These are phyloP conservation scores for Daldinia decipiens DNA, from an alignment of 495 filamentous ascomycete genomes.

Conservation along the genomic window DNA sequence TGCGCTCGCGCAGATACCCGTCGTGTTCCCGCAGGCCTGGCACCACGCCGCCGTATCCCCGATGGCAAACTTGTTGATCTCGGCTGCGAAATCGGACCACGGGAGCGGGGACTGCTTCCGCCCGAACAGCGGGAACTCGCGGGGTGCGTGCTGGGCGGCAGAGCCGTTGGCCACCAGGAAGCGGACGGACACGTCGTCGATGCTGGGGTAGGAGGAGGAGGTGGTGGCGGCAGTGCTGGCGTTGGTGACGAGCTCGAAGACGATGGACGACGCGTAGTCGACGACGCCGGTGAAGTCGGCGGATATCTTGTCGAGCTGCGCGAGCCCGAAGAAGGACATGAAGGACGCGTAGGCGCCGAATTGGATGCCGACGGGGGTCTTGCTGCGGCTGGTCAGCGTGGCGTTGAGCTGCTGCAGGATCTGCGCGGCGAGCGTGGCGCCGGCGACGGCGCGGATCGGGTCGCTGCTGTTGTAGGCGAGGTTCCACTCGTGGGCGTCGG, in stretches of 20 bases:
- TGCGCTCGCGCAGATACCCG: constrained; percentile 66
- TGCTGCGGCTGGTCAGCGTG: constrained; percentile 62
- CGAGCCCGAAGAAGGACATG: constrained; percentile 77
- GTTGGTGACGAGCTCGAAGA: constrained; percentile 80
- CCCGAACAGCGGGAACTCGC: constrained; percentile 75
- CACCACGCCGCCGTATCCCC: constrained; percentile 74
- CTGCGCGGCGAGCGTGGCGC: constrained; percentile 70
- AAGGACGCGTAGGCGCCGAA: constrained; percentile 79
- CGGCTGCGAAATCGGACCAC: constrained; percentile 69
- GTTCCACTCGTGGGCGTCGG: constrained; percentile 73
- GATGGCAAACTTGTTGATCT: constrained; percentile 71
- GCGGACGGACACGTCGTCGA: constrained; percentile 72
- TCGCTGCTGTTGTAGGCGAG: constrained; percentile 65
- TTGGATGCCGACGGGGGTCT: constrained; percentile 56
- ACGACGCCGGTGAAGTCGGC: constrained; percentile 75
- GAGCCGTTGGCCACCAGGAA: constrained; percentile 84
- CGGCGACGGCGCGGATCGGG: constrained; percentile 61
- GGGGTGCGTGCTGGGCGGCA: constrained; percentile 50
- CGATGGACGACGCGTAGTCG: constrained; percentile 72
- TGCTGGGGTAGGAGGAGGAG: constrained; percentile 55
- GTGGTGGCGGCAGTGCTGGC: constrained; percentile 38
- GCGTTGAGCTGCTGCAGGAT: constrained; percentile 71
- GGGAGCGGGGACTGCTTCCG: constrained; percentile 61
- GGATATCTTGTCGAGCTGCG: constrained; percentile 64
- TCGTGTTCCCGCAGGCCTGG: constrained; percentile 68